Evolutionary conservation across 2,329 filamentous ascomycete species (phyloP).

Genomic region (Calonectria pseudoreteaudii): DNA sequence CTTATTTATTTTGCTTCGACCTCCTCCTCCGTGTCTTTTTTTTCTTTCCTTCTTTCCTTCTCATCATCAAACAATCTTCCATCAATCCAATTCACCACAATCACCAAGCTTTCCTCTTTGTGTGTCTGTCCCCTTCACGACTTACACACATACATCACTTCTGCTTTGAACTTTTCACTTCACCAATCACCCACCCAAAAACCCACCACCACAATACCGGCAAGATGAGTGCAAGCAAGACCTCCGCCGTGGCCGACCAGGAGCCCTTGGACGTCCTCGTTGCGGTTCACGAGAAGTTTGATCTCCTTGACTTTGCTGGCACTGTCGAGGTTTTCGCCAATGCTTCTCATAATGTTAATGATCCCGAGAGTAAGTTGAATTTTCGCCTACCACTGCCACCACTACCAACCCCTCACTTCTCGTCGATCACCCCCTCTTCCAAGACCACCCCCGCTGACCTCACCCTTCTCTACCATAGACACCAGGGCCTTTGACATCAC

Average conservation of each 20-base stretch:
- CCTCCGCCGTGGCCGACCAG: constrained; percentile 67
- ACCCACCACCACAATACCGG: constrained; percentile 43
- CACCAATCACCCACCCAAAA: constrained; percentile 35
- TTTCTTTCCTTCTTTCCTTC: constrained; percentile 38
- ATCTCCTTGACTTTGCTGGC: constrained; percentile 69
- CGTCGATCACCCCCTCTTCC: constrained; percentile 17
- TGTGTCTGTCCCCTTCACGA: constrained; percentile 27
- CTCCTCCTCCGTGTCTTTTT: constrained; percentile 36
- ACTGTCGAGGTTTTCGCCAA: constrained; percentile 63
- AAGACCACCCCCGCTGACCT: constrained; percentile 39
- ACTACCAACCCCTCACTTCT: constrained; percentile 21
- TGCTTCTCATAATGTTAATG: constrained; percentile 65
- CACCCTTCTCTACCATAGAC: constrained; percentile 49
- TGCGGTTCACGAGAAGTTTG: constrained; percentile 70
- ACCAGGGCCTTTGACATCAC: constrained; percentile 71
- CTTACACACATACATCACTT: constrained; percentile 24
- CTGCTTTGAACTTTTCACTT: constrained; percentile 22
- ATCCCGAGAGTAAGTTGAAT: constrained; percentile 59
- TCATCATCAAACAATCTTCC: constrained; percentile 36
- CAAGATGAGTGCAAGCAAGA: constrained; percentile 70
- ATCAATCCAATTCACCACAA: constrained; percentile 36
- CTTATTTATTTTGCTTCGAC: constrained; percentile 37
- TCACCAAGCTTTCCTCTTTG: constrained; percentile 26
- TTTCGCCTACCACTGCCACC: constrained; percentile 2
- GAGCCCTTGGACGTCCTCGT: constrained; percentile 71